phyloP scores from a whole-genome alignment of 805 yeast genomes.

The Huiozyma sinensis region DNA sequence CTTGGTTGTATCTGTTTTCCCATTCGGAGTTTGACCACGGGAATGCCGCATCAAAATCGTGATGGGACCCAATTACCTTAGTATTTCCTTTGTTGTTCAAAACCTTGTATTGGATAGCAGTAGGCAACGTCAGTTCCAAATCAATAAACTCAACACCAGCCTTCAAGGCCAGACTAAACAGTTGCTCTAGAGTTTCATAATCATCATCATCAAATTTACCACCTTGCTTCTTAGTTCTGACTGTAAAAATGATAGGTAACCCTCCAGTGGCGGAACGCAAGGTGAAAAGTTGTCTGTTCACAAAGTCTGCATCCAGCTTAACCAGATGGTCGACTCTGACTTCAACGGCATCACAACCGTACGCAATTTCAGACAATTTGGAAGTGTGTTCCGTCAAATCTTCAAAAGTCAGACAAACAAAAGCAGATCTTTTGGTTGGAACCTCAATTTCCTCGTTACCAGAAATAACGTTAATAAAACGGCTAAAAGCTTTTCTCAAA shows the following conservation, averaged over 20 bases:
- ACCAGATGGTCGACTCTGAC: constrained; percentile 65
- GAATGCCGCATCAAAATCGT: constrained; percentile 53
- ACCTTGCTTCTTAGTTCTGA: constrained; percentile 72
- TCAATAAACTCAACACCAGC: constrained; percentile 76
- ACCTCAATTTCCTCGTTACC: constrained; percentile 35
- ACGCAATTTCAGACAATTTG: constrained; percentile 40
- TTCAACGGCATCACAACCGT: constrained; percentile 77
- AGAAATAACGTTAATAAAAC: constrained; percentile 49
- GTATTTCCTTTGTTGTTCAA: constrained; percentile 48
- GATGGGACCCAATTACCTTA: constrained; percentile 72
- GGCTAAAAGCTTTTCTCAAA: constrained; percentile 48
- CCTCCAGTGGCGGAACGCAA: constrained; percentile 48
- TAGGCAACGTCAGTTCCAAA: constrained; percentile 62
- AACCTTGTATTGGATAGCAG: constrained; percentile 40
- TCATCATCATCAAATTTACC: constrained; percentile 65
- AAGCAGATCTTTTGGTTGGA: constrained; percentile 42
- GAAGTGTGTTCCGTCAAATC: constrained; percentile 41
- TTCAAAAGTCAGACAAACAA: constrained; percentile 61
- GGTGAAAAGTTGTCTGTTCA: constrained; percentile 61
- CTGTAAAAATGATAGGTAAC: constrained; percentile 75
- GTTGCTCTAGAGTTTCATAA: constrained; percentile 34
- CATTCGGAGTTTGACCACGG: constrained; percentile 65
- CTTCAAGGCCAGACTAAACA: constrained; percentile 55
- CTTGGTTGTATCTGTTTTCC: constrained; percentile 62
- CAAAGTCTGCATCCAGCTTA: constrained; percentile 40